A percentile compares a stretch with the other conserved stretches of the same genome.
Conservation (phyloP, 192 early-diverging fungal genomes). For the Glomus cerebriforme region DNA sequence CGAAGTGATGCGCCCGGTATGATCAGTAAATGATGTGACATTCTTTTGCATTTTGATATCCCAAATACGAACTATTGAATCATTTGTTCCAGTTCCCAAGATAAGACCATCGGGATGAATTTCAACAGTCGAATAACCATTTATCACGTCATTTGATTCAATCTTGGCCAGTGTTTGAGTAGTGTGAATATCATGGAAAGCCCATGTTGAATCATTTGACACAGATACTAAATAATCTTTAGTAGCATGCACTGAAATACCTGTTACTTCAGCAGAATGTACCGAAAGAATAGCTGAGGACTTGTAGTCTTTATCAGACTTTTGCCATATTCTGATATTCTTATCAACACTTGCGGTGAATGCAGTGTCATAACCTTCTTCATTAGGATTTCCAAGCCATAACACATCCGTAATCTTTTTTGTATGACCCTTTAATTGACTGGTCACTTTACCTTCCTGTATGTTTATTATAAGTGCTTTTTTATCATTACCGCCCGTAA, state of each 20-base stretch:
- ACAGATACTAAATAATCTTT: slow-evolving; percentile 79
- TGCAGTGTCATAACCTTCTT: slow-evolving; percentile 54
- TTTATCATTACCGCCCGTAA: slow-evolving; percentile 83
- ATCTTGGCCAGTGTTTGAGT: slow-evolving; percentile 54
- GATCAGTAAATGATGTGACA: slow-evolving; percentile 67
- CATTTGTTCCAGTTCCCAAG: slow-evolving; percentile 73
- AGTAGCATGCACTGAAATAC: slow-evolving; percentile 79
- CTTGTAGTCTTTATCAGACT: slow-evolving; percentile 48
- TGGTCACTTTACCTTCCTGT: slow-evolving; percentile 62
- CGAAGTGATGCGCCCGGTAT: slow-evolving; percentile 64
- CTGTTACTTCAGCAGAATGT: slow-evolving; percentile 73
- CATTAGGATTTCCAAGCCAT: slow-evolving; percentile 59
- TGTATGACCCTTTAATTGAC: slow-evolving; percentile 78
- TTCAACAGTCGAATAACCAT: slow-evolving; percentile 63
- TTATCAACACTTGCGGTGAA: slow-evolving; percentile 81
- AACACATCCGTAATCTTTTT: slow-evolving; percentile 75
- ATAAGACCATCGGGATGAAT: slow-evolving; percentile 96
- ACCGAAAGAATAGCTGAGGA: slow-evolving; percentile 59
- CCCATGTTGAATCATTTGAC: slow-evolving; percentile 77
- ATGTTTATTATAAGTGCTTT: slow-evolving; percentile 73
- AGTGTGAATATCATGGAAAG: slow-evolving; percentile 73
- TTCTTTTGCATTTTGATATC: slow-evolving; percentile 74
- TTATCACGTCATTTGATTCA: slow-evolving; percentile 44
- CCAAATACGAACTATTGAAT: slow-evolving; percentile 77
- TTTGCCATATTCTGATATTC: slow-evolving; percentile 75